Base-by-base conservation (phyloP, 2,329 filamentous ascomycete species). In the Paecilomyces sp. region DNA sequence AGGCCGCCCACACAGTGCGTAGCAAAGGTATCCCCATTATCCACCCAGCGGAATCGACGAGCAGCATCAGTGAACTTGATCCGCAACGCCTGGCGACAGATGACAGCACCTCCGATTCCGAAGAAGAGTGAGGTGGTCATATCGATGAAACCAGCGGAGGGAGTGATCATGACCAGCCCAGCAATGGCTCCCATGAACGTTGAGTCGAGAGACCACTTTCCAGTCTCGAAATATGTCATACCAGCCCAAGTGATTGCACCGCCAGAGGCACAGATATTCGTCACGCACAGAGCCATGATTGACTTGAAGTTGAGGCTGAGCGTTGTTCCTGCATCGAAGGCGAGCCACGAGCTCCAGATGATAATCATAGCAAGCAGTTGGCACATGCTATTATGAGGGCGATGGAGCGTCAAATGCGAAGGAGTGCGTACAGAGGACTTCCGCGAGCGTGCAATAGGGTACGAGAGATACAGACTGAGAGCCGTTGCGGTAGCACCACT, bases 11-110 rank as follows among this genome's bases (percentile, higher is more conserved):
- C 70, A 63, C 81, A 83, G 61, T 83, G 81, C 3, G 80, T 83
- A 4, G 81, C 81, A 65, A 83, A 83, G 0, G 80, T 83, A 65
- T 83, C 81, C 1, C 80, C 81, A 61, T 82, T 82, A 62, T 83
- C 81, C 0, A 83, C 81, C 81, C 80, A 84, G 34, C 76, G 70
- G 69, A 74, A 76, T 2, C 72, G 68, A n/a, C 73, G 68, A 5
- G 81, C 81, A 31, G 77, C 70, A 13, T 79, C 74, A 1, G 78
- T 82, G 61, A 79, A 81, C 66, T 83, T 84, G 66, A 83, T 80
- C 1, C 80, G 71, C 57, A 83, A 64, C 13, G 80, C 80, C 68
- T 84, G 81, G 1, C 81, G 74, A 60, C 79, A 82, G 11, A 80
- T 67, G 1, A 79, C 36, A 1, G 80, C 79, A 0, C 80, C 80